Evolutionary conservation across 208 protist species (phyloP).

Genomic region (Vickermania ingenoplastis): DNA sequence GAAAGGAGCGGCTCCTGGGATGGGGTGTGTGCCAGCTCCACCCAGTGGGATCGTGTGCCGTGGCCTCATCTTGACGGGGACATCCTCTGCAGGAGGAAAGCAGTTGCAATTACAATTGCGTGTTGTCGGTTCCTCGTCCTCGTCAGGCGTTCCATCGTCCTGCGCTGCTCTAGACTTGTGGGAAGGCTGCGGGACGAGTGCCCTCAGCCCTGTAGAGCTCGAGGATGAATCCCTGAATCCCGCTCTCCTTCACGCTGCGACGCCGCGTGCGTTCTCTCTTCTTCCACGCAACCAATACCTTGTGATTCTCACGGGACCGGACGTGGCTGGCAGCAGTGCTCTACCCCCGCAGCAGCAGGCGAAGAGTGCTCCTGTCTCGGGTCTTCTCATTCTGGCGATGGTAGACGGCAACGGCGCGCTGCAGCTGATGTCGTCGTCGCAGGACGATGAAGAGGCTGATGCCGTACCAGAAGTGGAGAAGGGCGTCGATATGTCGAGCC

Average conservation of each 20-base stretch:
- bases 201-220: no score
- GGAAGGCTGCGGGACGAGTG: no score
- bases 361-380: background rate
- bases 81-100: no score
- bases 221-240: background rate
- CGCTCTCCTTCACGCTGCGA: background rate
- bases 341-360: background rate
- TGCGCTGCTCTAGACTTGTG: no score
- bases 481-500: background rate
- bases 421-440: constrained; percentile 8
- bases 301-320: background rate
- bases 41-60: no score
- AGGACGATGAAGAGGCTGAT: constrained; percentile 21
- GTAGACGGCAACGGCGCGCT: constrained; percentile 27
- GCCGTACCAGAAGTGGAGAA: constrained; percentile 5
- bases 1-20: no score
- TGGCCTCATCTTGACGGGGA: no score
- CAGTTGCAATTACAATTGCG: no score
- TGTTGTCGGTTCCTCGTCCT: no score
- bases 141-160: no score
- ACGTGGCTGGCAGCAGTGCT: background rate
- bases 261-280: background rate
- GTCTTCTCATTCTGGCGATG: no score
- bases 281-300: background rate
- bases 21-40: no score